A percentile compares a stretch with the other conserved stretches of the same genome.
These are phyloP conservation scores for Aspergillus novofumigatus DNA, from an alignment of 2,329 filamentous ascomycete species.

Conservation along the genomic window DNA sequence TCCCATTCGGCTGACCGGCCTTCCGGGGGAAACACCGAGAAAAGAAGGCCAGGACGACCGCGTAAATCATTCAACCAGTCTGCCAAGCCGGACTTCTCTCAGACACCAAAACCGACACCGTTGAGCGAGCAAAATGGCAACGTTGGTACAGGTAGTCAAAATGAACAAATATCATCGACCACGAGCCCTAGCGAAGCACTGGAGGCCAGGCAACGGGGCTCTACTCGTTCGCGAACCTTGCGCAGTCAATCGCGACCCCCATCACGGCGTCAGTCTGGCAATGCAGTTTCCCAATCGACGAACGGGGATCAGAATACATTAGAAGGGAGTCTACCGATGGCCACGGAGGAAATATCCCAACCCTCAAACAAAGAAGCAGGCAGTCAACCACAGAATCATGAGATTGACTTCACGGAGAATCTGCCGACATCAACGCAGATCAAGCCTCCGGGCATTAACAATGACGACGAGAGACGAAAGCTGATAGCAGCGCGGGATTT, in stretches of 20 bases:
- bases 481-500: constrained; percentile 32
- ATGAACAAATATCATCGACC: constrained; percentile 7
- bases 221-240: constrained; percentile 10
- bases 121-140: constrained; percentile 18
- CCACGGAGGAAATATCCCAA: not conserved
- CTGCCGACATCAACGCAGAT: not conserved
- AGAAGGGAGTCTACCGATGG: not conserved
- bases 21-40: constrained; percentile 7
- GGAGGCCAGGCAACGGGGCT: constrained; percentile 3
- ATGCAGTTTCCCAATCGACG: not conserved
- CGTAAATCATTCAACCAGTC: constrained; percentile 23
- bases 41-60: constrained; percentile 23
- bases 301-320: not conserved
- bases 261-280: not conserved
- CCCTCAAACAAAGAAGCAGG: not conserved
- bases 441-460: constrained; percentile 6
- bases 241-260: constrained; percentile 16
- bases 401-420: constrained; percentile 8
- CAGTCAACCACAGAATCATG: not conserved
- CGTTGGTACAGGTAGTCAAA: constrained; percentile 5
- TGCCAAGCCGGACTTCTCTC: constrained; percentile 7
- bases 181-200: constrained; percentile 10
- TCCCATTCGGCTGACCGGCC: constrained; percentile 9
- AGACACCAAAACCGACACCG: constrained; percentile 12
- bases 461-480: constrained; percentile 25